Evolutionary conservation across 495 filamentous ascomycete species (phyloP).

Genomic region (Aspergillus asperescens): DNA sequence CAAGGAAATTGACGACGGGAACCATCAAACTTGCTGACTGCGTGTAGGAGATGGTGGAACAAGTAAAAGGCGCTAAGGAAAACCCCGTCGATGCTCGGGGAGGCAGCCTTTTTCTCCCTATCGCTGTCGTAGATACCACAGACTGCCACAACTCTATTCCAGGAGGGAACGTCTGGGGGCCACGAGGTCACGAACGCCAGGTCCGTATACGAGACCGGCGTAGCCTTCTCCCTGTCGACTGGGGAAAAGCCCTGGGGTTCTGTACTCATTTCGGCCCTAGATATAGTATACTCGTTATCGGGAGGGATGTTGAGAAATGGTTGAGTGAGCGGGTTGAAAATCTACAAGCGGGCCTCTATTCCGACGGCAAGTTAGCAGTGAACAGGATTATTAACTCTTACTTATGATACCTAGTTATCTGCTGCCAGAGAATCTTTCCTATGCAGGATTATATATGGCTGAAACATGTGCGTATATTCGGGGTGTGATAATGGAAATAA

Average conservation of each 20-base stretch:
- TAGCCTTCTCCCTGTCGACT: neutral
- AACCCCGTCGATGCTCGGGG: constrained; percentile 14
- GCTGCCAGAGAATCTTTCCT: no score
- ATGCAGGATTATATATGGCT: no score
- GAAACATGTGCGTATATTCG: no score
- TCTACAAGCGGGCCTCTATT: no score
- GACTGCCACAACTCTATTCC: constrained; percentile 15
- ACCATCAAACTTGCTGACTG: neutral
- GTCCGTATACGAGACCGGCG: neutral
- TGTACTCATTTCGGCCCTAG: no score
- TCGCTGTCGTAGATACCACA: constrained; percentile 14
- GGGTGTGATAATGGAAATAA: neutral
- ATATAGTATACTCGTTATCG: no score
- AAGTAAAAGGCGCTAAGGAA: constrained; percentile 23
- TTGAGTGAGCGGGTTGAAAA: no score
- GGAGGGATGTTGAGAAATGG: no score
- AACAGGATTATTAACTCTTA: no score
- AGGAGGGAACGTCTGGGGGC: constrained; percentile 15
- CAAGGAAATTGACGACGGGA: neutral
- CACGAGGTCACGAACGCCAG: constrained; percentile 8
- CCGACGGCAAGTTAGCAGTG: no score
- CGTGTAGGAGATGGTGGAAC: constrained; percentile 19
- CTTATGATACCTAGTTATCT: no score
- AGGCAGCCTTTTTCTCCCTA: neutral
- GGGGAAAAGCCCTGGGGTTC: no score